Evolutionary conservation across 2,329 filamentous ascomycete genomes (phyloP), one percentile per base, ranked within the genome.

Genomic region (Fusarium sp.): DNA sequence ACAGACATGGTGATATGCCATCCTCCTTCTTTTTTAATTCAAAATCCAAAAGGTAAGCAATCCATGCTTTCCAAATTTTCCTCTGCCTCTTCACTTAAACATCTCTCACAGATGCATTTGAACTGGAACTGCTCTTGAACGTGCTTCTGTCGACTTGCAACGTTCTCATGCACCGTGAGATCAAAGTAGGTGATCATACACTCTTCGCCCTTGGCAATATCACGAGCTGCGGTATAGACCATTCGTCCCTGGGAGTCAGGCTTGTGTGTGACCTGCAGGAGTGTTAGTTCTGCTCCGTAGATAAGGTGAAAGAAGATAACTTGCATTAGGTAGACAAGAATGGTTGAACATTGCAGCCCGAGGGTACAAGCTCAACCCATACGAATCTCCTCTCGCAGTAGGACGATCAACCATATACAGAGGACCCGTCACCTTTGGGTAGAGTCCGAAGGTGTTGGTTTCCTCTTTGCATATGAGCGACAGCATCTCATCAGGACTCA

Each of bases 261-360:
- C 16, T 77, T 72, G 35, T 80, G 79, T 4, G 73, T 70, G 1
- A 80, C 74, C 79, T 80, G 14, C 3, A 10, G 27, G 7, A 27
- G 8, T 56, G 58, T 73, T n/a, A 71, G 68, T 31, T 2, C 20
- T 27, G 2, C 6, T 18, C 1, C 27, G 0, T 4, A 18, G 20
- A 6, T 3, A 20, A 7, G 16, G 9, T 16, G 0, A 9, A 13
- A 16, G 31, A 11, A 24, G 5, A 3, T 8, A 22, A 71, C 79
- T 73, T 67, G 79, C 79, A 48, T 80, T 80, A 14, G 79, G 79
- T 14, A 66, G 22, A n/a, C 79, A 80, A 8, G 79, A 80, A 59
- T 80, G 79, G 18, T 80, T 80, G 10, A 80, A 80, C 56, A 75
- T 77, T 13, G 79, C 79, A 5, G 79, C 79, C 8, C 79, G 75